Percentiles rank a stretch among this genome's conserved stretches.
Conservation (phyloP, 345 rosid species). For the Linum usitatissimum region DNA sequence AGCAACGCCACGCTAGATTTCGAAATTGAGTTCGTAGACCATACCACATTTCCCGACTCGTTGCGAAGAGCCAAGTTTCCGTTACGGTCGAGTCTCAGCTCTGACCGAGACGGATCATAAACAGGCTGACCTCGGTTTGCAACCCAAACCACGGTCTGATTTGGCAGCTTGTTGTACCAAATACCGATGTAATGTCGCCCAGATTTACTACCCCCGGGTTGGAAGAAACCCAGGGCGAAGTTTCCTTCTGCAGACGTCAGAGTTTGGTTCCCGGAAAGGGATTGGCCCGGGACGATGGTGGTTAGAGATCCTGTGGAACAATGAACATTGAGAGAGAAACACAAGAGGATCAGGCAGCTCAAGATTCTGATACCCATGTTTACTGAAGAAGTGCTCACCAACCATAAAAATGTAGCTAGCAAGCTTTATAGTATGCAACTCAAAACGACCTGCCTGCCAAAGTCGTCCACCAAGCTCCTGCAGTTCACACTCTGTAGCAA, state of each 20-base stretch:
- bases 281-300: background rate
- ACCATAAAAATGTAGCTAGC: background rate
- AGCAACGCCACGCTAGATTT: conserved; percentile 9
- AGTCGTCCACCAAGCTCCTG: background rate
- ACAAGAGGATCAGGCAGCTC: background rate
- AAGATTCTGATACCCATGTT: background rate
- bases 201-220: conserved; percentile 29
- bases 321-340: background rate
- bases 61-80: conserved; percentile 33
- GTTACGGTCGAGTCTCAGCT: conserved; percentile 15
- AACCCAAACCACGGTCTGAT: conserved; percentile 42
- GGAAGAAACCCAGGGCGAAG: conserved; percentile 44
- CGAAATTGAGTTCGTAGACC: conserved; percentile 31
- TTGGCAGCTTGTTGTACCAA: conserved; percentile 41
- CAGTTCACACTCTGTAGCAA: no score
- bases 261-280: background rate
- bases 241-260: background rate
- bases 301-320: background rate
- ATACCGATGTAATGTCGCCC: conserved; percentile 29
- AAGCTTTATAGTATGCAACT: no score
- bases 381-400: background rate
- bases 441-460: background rate
- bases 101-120: conserved; percentile 15
- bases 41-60: conserved; percentile 20
- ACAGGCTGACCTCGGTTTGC: conserved; percentile 40